Conservation (phyloP, 768 basidiomycete genomes). For the Pleurotus tuber-regium region DNA sequence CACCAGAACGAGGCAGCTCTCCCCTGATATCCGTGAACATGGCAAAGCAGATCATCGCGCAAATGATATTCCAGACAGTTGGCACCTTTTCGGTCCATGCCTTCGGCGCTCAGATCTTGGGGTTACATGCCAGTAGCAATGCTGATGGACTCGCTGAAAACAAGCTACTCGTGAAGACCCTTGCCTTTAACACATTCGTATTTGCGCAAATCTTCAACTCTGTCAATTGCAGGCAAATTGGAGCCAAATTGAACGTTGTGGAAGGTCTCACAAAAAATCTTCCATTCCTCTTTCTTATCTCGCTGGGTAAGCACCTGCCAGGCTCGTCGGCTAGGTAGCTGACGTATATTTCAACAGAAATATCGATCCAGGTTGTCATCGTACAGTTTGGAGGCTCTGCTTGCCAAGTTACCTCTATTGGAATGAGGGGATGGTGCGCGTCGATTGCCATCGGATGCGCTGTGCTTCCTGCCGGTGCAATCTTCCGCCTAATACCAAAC, state of each 20-base stretch:
- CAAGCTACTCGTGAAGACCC: constrained; percentile 51
- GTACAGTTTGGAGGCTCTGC: constrained; percentile 70
- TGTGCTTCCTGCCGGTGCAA: constrained; percentile 63
- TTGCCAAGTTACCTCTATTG: constrained; percentile 63
- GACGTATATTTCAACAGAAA: constrained; percentile 38
- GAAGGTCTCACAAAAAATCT: constrained; percentile 54
- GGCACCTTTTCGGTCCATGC: neutral
- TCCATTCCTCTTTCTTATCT: constrained; percentile 50
- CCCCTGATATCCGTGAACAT: neutral
- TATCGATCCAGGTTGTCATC: constrained; percentile 64
- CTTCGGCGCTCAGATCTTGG: neutral
- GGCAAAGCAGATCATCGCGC: neutral
- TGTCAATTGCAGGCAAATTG: constrained; percentile 66
- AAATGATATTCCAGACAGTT: neutral
- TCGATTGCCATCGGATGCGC: constrained; percentile 62
- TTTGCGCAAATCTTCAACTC: constrained; percentile 80
- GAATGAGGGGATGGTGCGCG: constrained; percentile 68
- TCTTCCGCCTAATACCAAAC: constrained; percentile 66
- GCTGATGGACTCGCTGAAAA: neutral
- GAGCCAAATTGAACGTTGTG: constrained; percentile 67
- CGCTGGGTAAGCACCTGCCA: constrained; percentile 34
- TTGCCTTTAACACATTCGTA: constrained; percentile 80
- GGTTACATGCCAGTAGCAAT: neutral
- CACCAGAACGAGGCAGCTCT: neutral
- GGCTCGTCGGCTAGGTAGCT: constrained; percentile 49